Base-by-base conservation (phyloP, 108 stramenopile species). In the Pseudonitzschia multistriata region DNA sequence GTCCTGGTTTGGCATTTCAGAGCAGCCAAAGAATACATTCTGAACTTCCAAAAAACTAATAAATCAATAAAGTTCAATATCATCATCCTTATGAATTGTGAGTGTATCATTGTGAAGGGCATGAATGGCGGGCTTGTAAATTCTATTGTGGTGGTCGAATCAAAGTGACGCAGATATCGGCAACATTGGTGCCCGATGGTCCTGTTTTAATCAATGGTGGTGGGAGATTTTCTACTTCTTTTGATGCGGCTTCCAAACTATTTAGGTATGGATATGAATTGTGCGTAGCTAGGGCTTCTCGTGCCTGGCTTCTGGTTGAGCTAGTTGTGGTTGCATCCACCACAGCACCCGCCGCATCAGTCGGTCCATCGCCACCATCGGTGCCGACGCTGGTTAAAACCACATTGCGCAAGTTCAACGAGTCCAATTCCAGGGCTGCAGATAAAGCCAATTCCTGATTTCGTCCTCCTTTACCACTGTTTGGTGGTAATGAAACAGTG, bases 301-400 rank as follows among this genome's bases (percentile, higher is more conserved):
- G 76, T 28, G 87, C 88, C 49, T 61, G 22, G 22, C 50, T 63
- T 49, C 70, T 50, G 31, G 78, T 68, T 66, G 68, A 65, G 4
- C 65, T 63, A 3, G 86, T 70, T 33, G 87, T 87, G 21, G 71
- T 73, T 17, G 85, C 87, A 54, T 90, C 86, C n/a, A 94, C 90
- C 42, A 95, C 73, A 10, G 91, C 91, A 50, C 94, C 94, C 31
- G 91, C 94, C 14, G 94, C 94, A 82, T 95, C 91, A 13, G 91
- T 95, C 13, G 94, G 94, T 27, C 94, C 94, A 72, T 95, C 94
- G 5, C 88, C 92, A 6, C 94, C 94, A 77, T 95, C 94, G 8
- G 94, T 92, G 3, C 94, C 94, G 11, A 83, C 79, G 67, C 84
- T 83, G 11, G 86, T 87, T 25, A 92, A 27, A 25, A 90, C 84